Base-by-base conservation (phyloP, 169 alveolate species). In the Eimeria necatrix region DNA sequence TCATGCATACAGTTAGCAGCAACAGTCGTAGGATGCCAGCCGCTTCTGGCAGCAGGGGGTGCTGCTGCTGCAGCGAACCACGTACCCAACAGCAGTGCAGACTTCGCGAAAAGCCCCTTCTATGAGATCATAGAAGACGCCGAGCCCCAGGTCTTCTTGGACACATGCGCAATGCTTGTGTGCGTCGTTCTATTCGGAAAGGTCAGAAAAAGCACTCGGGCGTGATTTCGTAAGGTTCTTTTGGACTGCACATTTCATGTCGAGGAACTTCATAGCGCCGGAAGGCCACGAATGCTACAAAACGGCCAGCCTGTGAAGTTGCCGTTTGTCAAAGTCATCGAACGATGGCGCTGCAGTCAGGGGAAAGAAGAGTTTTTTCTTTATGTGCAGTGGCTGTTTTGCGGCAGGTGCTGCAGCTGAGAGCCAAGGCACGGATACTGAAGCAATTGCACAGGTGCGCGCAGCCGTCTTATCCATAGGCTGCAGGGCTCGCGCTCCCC, bases 341-440 rank as follows among this genome's bases (percentile, higher is more conserved):
- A 56, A 56, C 12, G 12, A 14, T 10, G 20, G 20, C 12, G 68
- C 68, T 56, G 41, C 41, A 32, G 41, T 32, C 41, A 32, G 41
- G 41, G 41, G 41, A 32, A 32, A 32, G 41, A 32, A 32, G 2
- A 32, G 2, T 0, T 0, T 2, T 32, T 32, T 32, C 2, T 32
- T 32, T 0, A 32, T 32, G 41, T 32, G 41, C 41, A 32, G 84
- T 22, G 56, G 84, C 48, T 3, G 16, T 87, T 87, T 10, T 16
- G 94, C 83, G 49, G 56, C 94, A 87, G 94, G 53, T 61, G 76
- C 56, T 87, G 84, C 94, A 87, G 94, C 85, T 68, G 73, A 61
- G 94, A 64, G 94, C 84, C 46, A 87, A 87, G 85, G 94, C 70
- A 74, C 94, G 84, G 73, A 71, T 71, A 22, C 85, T 87, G 84